A percentile compares a stretch with the other conserved stretches of the same genome.
Conservation (phyloP, 352 stramenopile genomes). For the Globisporangium splendens region DNA sequence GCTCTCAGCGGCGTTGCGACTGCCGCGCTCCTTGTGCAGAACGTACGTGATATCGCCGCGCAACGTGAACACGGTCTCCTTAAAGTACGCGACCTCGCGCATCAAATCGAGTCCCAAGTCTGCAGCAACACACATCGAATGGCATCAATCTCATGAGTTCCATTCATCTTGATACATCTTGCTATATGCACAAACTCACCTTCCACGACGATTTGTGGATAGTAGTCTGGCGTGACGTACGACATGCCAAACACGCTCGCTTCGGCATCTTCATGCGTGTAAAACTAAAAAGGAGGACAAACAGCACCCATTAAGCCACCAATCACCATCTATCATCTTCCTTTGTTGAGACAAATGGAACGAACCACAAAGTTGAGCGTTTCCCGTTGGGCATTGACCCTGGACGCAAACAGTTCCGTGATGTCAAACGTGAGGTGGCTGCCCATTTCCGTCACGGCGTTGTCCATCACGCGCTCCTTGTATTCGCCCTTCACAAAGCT, state of each 20-base stretch:
- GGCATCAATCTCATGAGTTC: neutral
- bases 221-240: constrained; percentile 60
- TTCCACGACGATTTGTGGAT: constrained; percentile 78
- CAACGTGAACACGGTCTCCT: constrained; percentile 75
- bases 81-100: constrained; percentile 77
- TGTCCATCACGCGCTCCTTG: constrained; percentile 51
- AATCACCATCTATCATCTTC: too few relatives aligned
- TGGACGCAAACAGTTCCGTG: constrained; percentile 64
- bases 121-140: constrained; percentile 7
- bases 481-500: constrained; percentile 33
- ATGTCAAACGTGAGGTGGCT: constrained; percentile 77
- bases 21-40: constrained; percentile 70
- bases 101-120: constrained; percentile 79
- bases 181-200: constrained; percentile 15
- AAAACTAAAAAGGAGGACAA: constrained; percentile 25
- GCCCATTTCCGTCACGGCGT: constrained; percentile 42
- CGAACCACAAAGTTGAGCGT: constrained; percentile 57
- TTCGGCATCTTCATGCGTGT: constrained; percentile 42
- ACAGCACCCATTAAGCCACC: neutral
- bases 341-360: neutral
- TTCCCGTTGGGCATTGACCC: constrained; percentile 37
- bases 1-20: constrained; percentile 73
- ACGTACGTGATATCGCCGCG: constrained; percentile 79
- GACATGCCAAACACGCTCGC: constrained; percentile 57
- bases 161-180: neutral